Evolutionary conservation across 1,139 yeast species (phyloP), one percentile per base, ranked within the genome.

Genomic region (Zygoascus hellenicus): DNA sequence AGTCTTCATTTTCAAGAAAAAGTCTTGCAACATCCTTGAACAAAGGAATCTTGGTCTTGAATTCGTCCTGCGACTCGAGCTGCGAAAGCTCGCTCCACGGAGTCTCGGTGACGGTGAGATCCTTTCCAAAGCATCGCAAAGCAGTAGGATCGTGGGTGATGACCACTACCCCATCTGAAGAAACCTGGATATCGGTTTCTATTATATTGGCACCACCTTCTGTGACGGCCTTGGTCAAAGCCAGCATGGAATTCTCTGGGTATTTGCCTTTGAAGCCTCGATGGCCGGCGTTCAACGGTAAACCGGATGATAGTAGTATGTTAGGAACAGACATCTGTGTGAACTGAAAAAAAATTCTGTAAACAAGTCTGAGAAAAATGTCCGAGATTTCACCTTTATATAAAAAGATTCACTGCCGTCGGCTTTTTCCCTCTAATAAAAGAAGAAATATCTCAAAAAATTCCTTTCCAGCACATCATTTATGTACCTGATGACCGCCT

Each of bases 161-260:
- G 5, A 90, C 85, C 26, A 88, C 73, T 3, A 77, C 76, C 10
- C 82, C 79, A 64, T 92, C 98, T 5, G 67, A 66, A 2, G 94
- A 73, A 48, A 88, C 70, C 71, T 90, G 96, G 42, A 90, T 71
- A 63, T 92, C 96, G 2, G 95, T 83, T 63, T 90, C 97, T 36
- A 92, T 75, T 9, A 80, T 75, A 16, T 77, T 75, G 26, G 86
- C 89, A 0, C 92, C 92, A 15, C 78, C 74, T 31, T 43, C 46
- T 14, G 75, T 78, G 43, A 74, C 75, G 17, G 96, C 94, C 47
- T 81, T 80, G 15, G 77, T 69, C 64, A 87, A 86, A 2, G 95
- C 89, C 2, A 70, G 59, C 14, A 88, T 55, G 3, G 96, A 84
- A 64, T 90, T 90, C 61, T 90, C 97, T 3, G 95, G 86, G 56